Conservation (phyloP, 176 grass and related monocot genomes). For the Musa acuminata region DNA sequence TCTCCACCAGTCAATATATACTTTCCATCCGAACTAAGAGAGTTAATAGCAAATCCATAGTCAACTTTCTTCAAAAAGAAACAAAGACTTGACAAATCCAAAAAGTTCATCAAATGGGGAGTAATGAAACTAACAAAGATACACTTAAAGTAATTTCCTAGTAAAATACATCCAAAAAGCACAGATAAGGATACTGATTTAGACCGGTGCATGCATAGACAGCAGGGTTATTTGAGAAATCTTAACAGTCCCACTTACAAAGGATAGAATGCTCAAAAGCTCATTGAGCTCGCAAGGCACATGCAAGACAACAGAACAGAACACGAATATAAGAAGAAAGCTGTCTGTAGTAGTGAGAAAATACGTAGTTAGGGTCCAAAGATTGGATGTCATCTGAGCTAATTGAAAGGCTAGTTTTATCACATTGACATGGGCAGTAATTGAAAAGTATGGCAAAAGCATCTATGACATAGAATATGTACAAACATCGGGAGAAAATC, state of each 20-base stretch:
- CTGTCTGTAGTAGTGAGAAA: not conserved
- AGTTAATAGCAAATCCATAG: constrained; percentile 13
- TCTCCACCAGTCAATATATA: constrained; percentile 89
- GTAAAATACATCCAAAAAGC: not conserved
- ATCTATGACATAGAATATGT: no score
- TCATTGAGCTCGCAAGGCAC: not conserved
- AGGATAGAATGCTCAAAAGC: not conserved
- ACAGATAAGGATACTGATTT: not conserved
- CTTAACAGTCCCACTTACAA: not conserved
- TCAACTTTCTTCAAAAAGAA: not conserved
- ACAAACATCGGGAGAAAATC: no score
- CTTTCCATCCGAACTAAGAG: constrained; percentile 63
- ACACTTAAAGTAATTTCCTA: not conserved
- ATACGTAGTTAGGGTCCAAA: no score
- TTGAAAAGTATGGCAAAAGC: no score
- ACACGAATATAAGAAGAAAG: not conserved
- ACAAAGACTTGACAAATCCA: not conserved
- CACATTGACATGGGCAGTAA: no score
- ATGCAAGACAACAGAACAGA: not conserved
- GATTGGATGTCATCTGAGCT: no score
- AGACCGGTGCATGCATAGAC: not conserved
- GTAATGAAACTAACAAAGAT: not conserved
- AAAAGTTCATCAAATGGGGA: not conserved
- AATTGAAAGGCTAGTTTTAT: no score
- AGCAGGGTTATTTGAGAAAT: not conserved